Evolutionary conservation across 148 eudicot species (phyloP).

Genomic region (Tetragonia tetragonoides): DNA sequence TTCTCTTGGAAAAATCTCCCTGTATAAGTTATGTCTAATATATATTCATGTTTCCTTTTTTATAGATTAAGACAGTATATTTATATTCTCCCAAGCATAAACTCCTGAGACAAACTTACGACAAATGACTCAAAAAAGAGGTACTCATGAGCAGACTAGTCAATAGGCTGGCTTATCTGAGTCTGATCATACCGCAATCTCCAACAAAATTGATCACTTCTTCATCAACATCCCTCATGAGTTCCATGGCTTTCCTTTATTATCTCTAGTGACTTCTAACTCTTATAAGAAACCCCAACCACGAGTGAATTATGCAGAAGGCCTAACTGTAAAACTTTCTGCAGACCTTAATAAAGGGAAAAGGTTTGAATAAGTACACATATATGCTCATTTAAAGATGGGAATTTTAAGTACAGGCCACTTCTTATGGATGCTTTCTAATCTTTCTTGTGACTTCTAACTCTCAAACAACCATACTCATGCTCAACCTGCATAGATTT

Average conservation of each 20-base stretch:
- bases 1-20: not conserved
- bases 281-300: not conserved
- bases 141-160: not conserved
- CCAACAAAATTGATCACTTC: not conserved
- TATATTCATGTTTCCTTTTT: no score
- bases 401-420: no score
- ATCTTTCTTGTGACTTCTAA: no score
- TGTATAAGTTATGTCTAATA: no score
- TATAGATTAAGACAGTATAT: not conserved
- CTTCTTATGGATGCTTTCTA: no score
- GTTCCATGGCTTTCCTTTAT: not conserved
- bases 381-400: no score
- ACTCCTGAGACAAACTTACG: not conserved
- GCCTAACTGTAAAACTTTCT: no score
- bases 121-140: not conserved
- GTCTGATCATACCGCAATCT: not conserved
- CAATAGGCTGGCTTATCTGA: not conserved
- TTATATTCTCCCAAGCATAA: not conserved
- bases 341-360: no score
- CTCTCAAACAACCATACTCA: no score
- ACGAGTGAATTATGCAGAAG: no score
- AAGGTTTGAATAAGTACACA: no score
- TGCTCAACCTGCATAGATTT: not conserved
- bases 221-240: not conserved
- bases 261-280: not conserved